Evolutionary conservation across 2,329 filamentous ascomycete species (phyloP).

Genomic region (Penicillium occitanis): DNA sequence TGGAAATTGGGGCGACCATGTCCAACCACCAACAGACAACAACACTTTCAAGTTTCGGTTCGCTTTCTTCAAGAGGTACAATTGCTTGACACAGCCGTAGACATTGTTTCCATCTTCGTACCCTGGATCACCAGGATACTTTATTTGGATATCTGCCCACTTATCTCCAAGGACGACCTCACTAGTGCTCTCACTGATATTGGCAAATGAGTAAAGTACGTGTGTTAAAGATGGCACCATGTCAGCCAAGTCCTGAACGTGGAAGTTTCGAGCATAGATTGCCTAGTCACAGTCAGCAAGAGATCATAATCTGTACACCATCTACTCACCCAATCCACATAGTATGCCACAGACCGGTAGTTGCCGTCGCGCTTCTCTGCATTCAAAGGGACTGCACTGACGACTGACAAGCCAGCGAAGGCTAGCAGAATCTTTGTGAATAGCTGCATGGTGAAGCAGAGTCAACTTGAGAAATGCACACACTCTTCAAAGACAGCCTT

Average conservation of each 20-base stretch:
- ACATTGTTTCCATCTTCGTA: constrained; percentile 70
- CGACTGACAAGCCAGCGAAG: constrained; percentile 11
- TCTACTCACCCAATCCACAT: constrained; percentile 46
- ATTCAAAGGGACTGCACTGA: neutral
- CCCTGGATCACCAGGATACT: constrained; percentile 64
- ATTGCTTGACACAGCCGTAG: constrained; percentile 60
- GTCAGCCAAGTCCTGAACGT: constrained; percentile 75
- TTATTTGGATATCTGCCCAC: constrained; percentile 68
- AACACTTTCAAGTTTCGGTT: constrained; percentile 76
- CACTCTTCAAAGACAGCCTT: neutral
- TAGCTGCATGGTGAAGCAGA: constrained; percentile 11
- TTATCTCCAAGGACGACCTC: constrained; percentile 74
- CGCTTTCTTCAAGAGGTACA: constrained; percentile 64
- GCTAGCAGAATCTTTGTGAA: constrained; percentile 7
- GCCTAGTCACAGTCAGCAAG: constrained; percentile 50
- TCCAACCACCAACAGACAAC: constrained; percentile 81
- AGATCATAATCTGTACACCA: neutral
- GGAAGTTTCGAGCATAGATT: constrained; percentile 81
- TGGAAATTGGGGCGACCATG: constrained; percentile 72
- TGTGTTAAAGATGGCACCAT: constrained; percentile 75
- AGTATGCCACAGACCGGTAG: constrained; percentile 44
- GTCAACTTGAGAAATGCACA: neutral
- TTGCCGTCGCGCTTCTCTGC: neutral
- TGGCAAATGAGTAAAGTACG: constrained; percentile 87
- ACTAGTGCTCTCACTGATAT: constrained; percentile 73